Percentiles rank a stretch among this genome's conserved stretches.
phyloP scores from a whole-genome alignment of 352 stramenopile genomes.

The Pythium pectinolyticum region DNA sequence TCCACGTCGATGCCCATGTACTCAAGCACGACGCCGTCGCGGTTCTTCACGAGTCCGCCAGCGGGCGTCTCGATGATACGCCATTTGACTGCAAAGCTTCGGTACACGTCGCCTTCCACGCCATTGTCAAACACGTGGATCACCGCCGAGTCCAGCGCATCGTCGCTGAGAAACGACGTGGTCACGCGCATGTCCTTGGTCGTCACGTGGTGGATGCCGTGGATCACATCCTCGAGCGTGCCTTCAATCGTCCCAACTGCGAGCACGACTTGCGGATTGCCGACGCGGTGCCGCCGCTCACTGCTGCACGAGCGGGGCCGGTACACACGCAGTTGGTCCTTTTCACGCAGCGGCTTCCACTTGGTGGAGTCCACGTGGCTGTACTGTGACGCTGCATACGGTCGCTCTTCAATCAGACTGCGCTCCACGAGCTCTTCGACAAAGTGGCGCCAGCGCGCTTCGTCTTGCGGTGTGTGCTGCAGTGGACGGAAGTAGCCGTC shows the following conservation, averaged over 20 bases:
- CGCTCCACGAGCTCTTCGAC: slow-evolving; percentile 17
- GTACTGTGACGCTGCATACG: slow-evolving; percentile 9
- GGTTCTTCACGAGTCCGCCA: slow-evolving; percentile 22
- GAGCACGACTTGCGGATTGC: slow-evolving; percentile 14
- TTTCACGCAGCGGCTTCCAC: slow-evolving; percentile 25
- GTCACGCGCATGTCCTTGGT: slow-evolving; percentile 28
- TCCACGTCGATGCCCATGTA: slow-evolving; percentile 30
- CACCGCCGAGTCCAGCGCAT: slow-evolving; percentile 27
- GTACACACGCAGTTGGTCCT: slow-evolving; percentile 31
- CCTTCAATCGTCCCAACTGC: slow-evolving; percentile 29
- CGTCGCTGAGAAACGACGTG: slow-evolving; percentile 25
- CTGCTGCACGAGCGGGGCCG: slow-evolving; percentile 1
- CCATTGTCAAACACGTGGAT: slow-evolving; percentile 27
- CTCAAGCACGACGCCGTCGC: slow-evolving; percentile 27
- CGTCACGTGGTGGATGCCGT: slow-evolving; percentile 25
- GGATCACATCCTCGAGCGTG: slow-evolving; percentile 31
- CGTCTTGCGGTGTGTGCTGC: slow-evolving; percentile 14
- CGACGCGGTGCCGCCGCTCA: neutral
- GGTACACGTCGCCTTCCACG: slow-evolving; percentile 18
- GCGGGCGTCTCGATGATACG: slow-evolving; percentile 18
- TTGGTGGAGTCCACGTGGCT: neutral
- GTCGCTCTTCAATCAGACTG: slow-evolving; percentile 13
- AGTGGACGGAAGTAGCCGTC: slow-evolving; percentile 28
- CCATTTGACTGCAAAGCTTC: slow-evolving; percentile 32
- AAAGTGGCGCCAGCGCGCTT: slow-evolving; percentile 16